These are phyloP conservation scores for Scutellaria baicalensis DNA, from an alignment of 257 asterid species.

Conservation along the genomic window DNA sequence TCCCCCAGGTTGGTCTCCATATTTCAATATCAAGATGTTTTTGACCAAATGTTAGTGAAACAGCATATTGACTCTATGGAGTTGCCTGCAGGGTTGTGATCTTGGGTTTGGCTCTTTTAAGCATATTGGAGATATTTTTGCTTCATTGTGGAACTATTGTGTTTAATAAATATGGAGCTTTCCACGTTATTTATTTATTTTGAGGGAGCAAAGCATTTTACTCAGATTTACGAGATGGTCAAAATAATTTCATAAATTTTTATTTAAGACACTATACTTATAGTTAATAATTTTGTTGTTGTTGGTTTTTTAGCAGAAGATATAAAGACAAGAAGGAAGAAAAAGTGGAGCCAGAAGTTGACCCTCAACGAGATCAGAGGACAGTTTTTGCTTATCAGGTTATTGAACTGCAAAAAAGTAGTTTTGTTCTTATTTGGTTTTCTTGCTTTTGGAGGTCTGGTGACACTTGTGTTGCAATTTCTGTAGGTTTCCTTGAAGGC, in stretches of 20 bases:
- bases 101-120: slow-evolving; percentile 46
- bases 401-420: slow-evolving; percentile 6
- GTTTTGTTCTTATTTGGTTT: slow-evolving; percentile 10
- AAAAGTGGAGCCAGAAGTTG: slow-evolving; percentile 44
- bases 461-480: slow-evolving; percentile 17
- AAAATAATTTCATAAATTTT: slow-evolving; percentile 4
- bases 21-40: slow-evolving; percentile 34
- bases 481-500: slow-evolving; percentile 59
- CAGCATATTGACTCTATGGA: slow-evolving; percentile 49
- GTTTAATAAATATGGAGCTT: slow-evolving; percentile 31
- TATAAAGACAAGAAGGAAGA: slow-evolving; percentile 58
- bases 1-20: slow-evolving; percentile 56
- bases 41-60: slow-evolving; percentile 36
- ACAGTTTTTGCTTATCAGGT: slow-evolving; percentile 87
- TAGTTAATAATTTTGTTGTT: slow-evolving; percentile 6
- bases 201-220: slow-evolving; percentile 25
- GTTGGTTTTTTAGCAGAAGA: slow-evolving; percentile 31
- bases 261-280: background rate
- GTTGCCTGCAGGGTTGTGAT: slow-evolving; percentile 55
- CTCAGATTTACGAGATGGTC: slow-evolving; percentile 27
- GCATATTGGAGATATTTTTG: slow-evolving; percentile 43
- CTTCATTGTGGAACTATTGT: slow-evolving; percentile 37
- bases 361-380: slow-evolving; percentile 65
- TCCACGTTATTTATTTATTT: slow-evolving; percentile 26
- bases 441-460: slow-evolving; percentile 13